Percentiles rank a stretch among this genome's conserved stretches.
These are phyloP conservation scores for Anthracocystis setariae DNA, from an alignment of 1,284 basidiomycete species.

Conservation along the genomic window DNA sequence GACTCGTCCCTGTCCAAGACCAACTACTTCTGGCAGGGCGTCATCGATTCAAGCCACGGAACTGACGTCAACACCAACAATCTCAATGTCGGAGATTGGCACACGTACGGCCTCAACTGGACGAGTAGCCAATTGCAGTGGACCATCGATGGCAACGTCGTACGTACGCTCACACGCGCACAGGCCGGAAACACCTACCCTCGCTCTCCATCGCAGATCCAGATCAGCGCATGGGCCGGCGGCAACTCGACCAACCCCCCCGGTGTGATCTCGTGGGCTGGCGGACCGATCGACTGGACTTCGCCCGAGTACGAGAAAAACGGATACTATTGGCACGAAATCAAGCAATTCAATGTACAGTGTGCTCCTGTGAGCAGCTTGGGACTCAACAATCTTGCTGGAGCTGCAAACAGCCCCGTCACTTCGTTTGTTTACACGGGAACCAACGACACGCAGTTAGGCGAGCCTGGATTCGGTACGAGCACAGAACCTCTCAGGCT, in stretches of 20 bases:
- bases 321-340: slow-evolving; percentile 62
- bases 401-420: slow-evolving; percentile 19
- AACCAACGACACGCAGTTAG: slow-evolving; percentile 17
- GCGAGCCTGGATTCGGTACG: slow-evolving; percentile 44
- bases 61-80: slow-evolving; percentile 8
- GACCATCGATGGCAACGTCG: slow-evolving; percentile 52
- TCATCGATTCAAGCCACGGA: slow-evolving; percentile 15
- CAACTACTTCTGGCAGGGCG: slow-evolving; percentile 53
- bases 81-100: slow-evolving; percentile 48
- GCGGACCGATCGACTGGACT: slow-evolving; percentile 55
- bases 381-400: slow-evolving; percentile 19
- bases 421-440: slow-evolving; percentile 64
- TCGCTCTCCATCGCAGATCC: slow-evolving; percentile 54
- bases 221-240: slow-evolving; percentile 58
- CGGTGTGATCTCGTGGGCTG: slow-evolving; percentile 57
- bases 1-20: slow-evolving; percentile 35
- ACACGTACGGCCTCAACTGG: slow-evolving; percentile 62
- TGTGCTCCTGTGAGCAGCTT: slow-evolving; percentile 38
- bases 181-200: slow-evolving; percentile 49
- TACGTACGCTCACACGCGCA: slow-evolving; percentile 45
- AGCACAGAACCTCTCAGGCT: slow-evolving; percentile 23
- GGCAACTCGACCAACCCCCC: slow-evolving; percentile 41
- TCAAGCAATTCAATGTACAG: slow-evolving; percentile 46
- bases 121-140: slow-evolving; percentile 51
- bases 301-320: slow-evolving; percentile 43